These are phyloP conservation scores for Trichoderma polysporum DNA, from an alignment of 2,329 filamentous ascomycete species.

Conservation along the genomic window DNA sequence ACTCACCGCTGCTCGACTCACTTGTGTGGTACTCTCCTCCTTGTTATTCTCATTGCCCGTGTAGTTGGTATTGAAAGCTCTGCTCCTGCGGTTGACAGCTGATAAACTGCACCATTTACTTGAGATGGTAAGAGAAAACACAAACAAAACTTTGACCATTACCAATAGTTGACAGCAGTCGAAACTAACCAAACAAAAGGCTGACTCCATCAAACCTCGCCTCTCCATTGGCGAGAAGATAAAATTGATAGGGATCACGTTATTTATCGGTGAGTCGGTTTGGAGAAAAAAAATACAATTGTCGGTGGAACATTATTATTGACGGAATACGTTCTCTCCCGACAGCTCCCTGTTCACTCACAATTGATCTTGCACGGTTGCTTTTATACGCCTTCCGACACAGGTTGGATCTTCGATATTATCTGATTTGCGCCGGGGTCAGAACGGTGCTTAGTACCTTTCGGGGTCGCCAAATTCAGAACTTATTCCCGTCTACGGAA, in stretches of 20 bases:
- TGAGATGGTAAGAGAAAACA: not conserved
- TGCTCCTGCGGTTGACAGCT: not conserved
- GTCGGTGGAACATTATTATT: not conserved
- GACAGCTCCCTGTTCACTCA: slow-evolving; percentile 23
- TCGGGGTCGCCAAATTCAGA: slow-evolving; percentile 28
- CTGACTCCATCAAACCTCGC: slow-evolving; percentile 22
- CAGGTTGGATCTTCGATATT: slow-evolving; percentile 23
- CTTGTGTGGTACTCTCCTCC: not conserved
- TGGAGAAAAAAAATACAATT: too few relatives aligned
- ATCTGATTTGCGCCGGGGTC: slow-evolving; percentile 23
- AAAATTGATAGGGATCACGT: slow-evolving; percentile 19
- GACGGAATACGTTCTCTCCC: not conserved
- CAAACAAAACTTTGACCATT: not conserved
- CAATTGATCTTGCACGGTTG: slow-evolving; percentile 18
- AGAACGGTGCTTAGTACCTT: slow-evolving; percentile 25
- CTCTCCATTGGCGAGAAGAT: slow-evolving; percentile 26
- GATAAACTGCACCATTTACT: not conserved
- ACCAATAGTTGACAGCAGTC: not conserved
- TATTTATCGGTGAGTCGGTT: slow-evolving; percentile 22
- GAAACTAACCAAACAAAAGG: not conserved
- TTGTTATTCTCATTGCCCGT: not conserved
- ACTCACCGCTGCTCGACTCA: not conserved
- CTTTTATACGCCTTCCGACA: slow-evolving; percentile 24
- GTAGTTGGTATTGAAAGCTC: not conserved
- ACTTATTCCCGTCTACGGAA: slow-evolving; percentile 23